Evolutionary conservation across 2,329 filamentous ascomycete species (phyloP).

Genomic region (Myriosclerotinia duriaeana): DNA sequence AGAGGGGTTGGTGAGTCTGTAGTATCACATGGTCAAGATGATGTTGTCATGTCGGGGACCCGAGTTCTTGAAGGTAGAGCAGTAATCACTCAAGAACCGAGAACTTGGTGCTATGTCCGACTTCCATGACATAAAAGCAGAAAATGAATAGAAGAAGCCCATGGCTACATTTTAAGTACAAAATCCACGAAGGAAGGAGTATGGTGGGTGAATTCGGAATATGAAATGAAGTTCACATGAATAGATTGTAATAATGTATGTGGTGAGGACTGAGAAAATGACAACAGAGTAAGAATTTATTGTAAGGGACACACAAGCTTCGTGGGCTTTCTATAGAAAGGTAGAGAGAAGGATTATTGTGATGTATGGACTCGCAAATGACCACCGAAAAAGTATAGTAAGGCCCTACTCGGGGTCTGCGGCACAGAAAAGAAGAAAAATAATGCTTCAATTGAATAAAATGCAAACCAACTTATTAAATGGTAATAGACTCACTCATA

Average conservation of each 20-base stretch:
- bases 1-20: not conserved
- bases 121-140: not conserved
- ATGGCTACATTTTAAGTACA: not conserved
- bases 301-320: not conserved
- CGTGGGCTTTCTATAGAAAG: not conserved
- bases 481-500: too few relatives aligned
- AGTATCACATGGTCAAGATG: too few relatives aligned
- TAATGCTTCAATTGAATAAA: not conserved
- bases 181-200: not conserved
- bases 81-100: not conserved
- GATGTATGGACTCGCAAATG: not conserved
- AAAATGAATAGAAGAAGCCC: not conserved
- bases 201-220: not conserved
- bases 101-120: not conserved
- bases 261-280: not conserved
- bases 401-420: not conserved
- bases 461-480: too few relatives aligned
- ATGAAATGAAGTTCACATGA: too few relatives aligned
- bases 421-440: not conserved
- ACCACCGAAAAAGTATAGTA: not conserved
- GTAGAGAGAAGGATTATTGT: not conserved
- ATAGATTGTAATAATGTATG: not conserved
- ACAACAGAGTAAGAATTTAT: not conserved
- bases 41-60: not conserved
- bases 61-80: not conserved